phyloP scores from a whole-genome alignment of 1,284 basidiomycete genomes.

The Leccinum pallidistipes region DNA sequence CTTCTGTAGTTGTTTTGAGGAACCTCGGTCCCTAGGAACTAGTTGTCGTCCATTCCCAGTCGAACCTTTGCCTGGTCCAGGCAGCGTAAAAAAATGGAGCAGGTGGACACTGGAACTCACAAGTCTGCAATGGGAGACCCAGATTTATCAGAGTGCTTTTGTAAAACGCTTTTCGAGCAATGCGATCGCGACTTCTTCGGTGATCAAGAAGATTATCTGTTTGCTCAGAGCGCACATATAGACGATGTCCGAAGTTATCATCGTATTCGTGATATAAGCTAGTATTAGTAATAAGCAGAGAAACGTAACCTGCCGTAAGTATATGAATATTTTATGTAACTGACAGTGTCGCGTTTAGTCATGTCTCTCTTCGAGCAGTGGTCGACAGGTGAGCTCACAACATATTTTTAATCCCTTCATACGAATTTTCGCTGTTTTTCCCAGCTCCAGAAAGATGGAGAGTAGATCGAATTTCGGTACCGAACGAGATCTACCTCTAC shows the following conservation, averaged over 20 bases:
- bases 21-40: not conserved
- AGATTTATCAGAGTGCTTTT: not conserved
- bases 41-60: not conserved
- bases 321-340: no score
- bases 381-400: no score
- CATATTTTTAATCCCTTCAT: no score
- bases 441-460: no score
- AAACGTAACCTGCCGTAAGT: not conserved
- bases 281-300: no score
- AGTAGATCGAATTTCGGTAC: no score
- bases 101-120: not conserved
- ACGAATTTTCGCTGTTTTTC: no score
- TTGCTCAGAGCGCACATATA: not conserved
- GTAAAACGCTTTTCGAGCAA: not conserved
- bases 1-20: no score
- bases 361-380: no score
- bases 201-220: not conserved
- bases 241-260: not conserved
- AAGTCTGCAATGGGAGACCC: not conserved
- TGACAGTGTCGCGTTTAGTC: no score
- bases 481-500: no score
- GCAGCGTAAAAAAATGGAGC: not conserved
- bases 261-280: not conserved
- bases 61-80: not conserved
- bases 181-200: not conserved